phyloP scores from a whole-genome alignment of 148 eudicot genomes.

The Gaultheria prostrata region DNA sequence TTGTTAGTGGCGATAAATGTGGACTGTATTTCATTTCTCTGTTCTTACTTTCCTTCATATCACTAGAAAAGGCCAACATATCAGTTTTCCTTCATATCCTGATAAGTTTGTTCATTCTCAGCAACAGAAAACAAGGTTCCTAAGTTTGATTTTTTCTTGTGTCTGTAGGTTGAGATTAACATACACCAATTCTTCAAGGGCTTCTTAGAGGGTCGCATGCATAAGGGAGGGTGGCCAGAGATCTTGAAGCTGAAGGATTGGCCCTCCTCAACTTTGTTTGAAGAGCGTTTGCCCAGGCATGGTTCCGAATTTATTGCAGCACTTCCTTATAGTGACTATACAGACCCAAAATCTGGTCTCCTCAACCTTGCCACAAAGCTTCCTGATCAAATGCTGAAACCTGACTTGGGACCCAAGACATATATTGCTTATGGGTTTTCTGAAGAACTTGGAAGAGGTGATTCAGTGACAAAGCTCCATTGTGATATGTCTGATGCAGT shows the following conservation, averaged over 20 bases:
- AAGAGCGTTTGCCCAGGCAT: constrained; percentile 86
- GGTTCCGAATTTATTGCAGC: constrained; percentile 69
- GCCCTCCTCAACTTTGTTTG: constrained; percentile 72
- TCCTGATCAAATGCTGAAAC: constrained; percentile 63
- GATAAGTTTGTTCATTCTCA: background rate
- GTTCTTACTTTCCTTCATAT: background rate
- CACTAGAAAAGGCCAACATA: background rate
- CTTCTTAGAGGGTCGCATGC: constrained; percentile 63
- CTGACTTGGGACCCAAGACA: constrained; percentile 92
- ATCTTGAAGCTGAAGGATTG: constrained; percentile 90
- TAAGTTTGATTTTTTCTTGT: background rate
- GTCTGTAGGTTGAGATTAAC: constrained; percentile 74
- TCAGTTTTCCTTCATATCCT: background rate
- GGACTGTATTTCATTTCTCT: background rate
- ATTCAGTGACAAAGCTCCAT: constrained; percentile 83
- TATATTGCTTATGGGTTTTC: constrained; percentile 79
- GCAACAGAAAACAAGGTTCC: background rate
- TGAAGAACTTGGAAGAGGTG: constrained; percentile 84
- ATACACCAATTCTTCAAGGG: constrained; percentile 75
- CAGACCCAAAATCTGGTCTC: constrained; percentile 69
- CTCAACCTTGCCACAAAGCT: constrained; percentile 75
- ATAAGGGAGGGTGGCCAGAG: constrained; percentile 78
- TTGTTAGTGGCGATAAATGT: background rate
- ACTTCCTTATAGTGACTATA: constrained; percentile 81
- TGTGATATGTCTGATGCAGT: constrained; percentile 97